Conservation (phyloP, 805 yeast species). For the Cyberlindnera meyerae region DNA sequence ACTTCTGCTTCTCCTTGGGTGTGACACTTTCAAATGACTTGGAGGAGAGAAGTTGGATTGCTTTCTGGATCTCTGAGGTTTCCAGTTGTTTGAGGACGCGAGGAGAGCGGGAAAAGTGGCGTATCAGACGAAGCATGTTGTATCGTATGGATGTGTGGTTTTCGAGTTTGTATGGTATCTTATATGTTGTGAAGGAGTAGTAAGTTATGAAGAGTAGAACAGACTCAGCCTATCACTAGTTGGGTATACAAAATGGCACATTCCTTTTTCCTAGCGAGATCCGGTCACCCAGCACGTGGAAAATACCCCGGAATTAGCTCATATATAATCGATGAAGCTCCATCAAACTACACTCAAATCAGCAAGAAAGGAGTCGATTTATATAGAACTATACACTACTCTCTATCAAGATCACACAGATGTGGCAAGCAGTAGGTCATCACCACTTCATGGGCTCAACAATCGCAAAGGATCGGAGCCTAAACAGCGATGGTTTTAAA, state of each 20-base stretch:
- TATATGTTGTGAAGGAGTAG: background rate
- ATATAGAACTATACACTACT: too few relatives aligned
- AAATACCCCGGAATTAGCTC: too few relatives aligned
- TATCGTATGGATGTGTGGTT: too few relatives aligned
- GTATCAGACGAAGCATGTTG: constrained; percentile 2
- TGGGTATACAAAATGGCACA: too few relatives aligned
- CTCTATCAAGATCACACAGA: too few relatives aligned
- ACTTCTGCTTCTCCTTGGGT: constrained; percentile 13
- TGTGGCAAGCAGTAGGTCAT: constrained; percentile 91
- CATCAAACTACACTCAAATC: too few relatives aligned
- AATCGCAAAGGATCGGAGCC: constrained; percentile 54
- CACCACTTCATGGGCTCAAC: constrained; percentile 89
- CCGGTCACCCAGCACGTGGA: too few relatives aligned
- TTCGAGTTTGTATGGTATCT: too few relatives aligned
- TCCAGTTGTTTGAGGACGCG: constrained; percentile 6
- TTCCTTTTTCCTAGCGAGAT: too few relatives aligned
- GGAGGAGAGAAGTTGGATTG: constrained; percentile 8
- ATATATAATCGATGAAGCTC: too few relatives aligned
- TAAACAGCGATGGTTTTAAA: constrained; percentile 98
- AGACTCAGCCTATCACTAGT: background rate
- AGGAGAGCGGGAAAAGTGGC: constrained; percentile 5
- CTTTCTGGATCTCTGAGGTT: constrained; percentile 12
- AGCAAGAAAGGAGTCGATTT: too few relatives aligned
- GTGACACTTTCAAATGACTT: constrained; percentile 7
- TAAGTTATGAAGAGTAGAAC: too few relatives aligned